Evolutionary conservation across 257 asterid genomes (phyloP).

Genomic region (Cordia subcordata): DNA sequence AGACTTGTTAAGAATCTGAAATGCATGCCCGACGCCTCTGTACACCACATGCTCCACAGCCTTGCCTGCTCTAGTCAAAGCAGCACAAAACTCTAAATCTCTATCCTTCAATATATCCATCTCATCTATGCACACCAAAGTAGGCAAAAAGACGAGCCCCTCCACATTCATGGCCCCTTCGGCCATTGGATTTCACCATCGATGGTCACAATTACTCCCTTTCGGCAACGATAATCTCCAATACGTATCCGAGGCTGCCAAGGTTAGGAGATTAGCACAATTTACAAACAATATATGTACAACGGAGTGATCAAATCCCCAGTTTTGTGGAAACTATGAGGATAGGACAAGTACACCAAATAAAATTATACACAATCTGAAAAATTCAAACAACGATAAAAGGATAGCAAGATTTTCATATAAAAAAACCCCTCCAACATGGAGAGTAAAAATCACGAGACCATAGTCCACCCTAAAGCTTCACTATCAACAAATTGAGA

Average conservation of each 20-base stretch:
- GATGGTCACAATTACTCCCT: slow-evolving; percentile 64
- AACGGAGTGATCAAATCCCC: too few species aligned
- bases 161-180: slow-evolving; percentile 13
- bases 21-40: slow-evolving; percentile 87
- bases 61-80: slow-evolving; percentile 34
- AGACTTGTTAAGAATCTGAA: slow-evolving; percentile 69
- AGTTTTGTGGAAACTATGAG: too few species aligned
- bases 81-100: slow-evolving; percentile 56
- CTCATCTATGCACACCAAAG: slow-evolving; percentile 57
- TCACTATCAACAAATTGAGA: too few species aligned
- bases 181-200: slow-evolving; percentile 62
- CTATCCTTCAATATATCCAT: slow-evolving; percentile 80
- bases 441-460: too few species aligned
- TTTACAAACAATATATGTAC: too few species aligned
- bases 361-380: too few species aligned
- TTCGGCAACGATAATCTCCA: slow-evolving; percentile 73
- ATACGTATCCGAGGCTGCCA: slow-evolving; percentile 58
- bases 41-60: slow-evolving; percentile 48
- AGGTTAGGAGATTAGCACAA: too few species aligned
- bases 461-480: too few species aligned
- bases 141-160: slow-evolving; percentile 22
- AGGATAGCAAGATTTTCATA: too few species aligned
- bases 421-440: too few species aligned
- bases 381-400: too few species aligned
- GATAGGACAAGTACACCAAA: too few species aligned